These are phyloP conservation scores for Sporothrix brunneoviolacea DNA, from an alignment of 2,329 filamentous ascomycete species.

Conservation along the genomic window DNA sequence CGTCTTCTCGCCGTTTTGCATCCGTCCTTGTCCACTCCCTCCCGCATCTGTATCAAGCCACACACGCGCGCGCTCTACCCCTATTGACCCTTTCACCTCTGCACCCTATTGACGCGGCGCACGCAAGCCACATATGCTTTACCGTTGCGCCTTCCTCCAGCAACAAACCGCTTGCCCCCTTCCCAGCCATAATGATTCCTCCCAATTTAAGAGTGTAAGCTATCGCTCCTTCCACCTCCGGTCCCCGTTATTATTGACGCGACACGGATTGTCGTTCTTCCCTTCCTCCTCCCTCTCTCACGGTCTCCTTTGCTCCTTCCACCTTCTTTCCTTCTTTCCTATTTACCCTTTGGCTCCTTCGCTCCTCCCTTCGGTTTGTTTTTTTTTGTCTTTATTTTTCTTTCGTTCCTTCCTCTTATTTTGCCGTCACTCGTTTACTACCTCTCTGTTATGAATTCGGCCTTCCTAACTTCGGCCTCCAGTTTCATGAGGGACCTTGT, in stretches of 20 bases:
- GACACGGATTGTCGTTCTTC: conserved; percentile 17
- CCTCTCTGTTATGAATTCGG: not conserved
- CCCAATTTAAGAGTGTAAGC: conserved; percentile 14
- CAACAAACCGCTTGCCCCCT: not conserved
- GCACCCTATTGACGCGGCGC: conserved; percentile 5
- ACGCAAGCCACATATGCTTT: conserved; percentile 8
- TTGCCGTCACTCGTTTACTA: too few relatives aligned
- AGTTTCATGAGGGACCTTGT: not conserved
- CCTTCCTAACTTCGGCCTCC: not conserved
- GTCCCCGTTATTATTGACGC: conserved; percentile 19
- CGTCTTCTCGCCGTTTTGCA: not conserved
- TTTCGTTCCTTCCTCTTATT: not conserved
- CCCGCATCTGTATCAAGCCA: not conserved
- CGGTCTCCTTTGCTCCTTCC: not conserved
- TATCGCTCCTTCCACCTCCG: conserved; percentile 12
- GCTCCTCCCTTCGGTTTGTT: not conserved
- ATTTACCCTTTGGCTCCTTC: not conserved
- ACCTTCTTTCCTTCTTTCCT: not conserved
- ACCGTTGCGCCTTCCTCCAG: conserved; percentile 1
- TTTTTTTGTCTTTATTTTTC: not conserved
- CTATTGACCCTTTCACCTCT: not conserved
- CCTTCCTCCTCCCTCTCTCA: conserved; percentile 7
- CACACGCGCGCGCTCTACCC: not conserved
- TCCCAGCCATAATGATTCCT: conserved; percentile 3
- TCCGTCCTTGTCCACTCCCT: not conserved